These are phyloP conservation scores for Cyclostephanos invisitatus DNA, from an alignment of 108 stramenopile species.

Conservation along the genomic window DNA sequence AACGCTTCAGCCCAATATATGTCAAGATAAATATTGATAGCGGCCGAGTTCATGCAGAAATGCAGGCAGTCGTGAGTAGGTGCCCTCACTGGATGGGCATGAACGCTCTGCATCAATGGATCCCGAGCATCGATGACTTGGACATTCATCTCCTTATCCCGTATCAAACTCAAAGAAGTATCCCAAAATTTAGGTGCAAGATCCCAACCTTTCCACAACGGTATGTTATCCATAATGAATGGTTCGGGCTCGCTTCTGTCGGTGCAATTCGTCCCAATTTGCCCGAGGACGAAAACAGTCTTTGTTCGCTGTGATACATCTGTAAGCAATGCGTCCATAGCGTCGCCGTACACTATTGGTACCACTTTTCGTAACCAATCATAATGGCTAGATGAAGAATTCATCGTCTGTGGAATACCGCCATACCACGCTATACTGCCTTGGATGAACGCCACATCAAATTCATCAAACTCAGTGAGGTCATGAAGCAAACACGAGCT, in stretches of 20 bases:
- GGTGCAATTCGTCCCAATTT: conserved; percentile 5
- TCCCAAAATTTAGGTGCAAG: conserved; percentile 7
- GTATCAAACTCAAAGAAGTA: not conserved
- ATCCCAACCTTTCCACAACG: not conserved
- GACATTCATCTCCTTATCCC: conserved; percentile 3
- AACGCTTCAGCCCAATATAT: conserved; percentile 27
- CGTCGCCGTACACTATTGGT: conserved; percentile 19
- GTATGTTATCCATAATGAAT: not conserved
- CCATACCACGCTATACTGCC: conserved; percentile 9
- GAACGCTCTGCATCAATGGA: conserved; percentile 29
- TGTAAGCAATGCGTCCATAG: conserved; percentile 12
- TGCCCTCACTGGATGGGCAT: conserved; percentile 11
- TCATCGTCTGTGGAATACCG: not conserved
- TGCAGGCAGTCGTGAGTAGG: conserved; percentile 15
- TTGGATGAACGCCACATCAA: conserved; percentile 25
- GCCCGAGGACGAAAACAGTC: conserved; percentile 20
- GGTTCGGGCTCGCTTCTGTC: conserved; percentile 8
- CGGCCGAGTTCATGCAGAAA: conserved; percentile 37
- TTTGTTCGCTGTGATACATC: conserved; percentile 12
- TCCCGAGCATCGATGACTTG: conserved; percentile 29
- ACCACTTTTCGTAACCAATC: conserved; percentile 8
- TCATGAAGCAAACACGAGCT: conserved; percentile 12
- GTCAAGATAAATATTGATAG: conserved; percentile 30
- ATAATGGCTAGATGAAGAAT: conserved; percentile 15
- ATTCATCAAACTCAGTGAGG: not conserved